Percentiles rank a stretch among this genome's conserved stretches.
phyloP scores from a whole-genome alignment of 805 yeast species.

The Candida vartiovaarae region DNA sequence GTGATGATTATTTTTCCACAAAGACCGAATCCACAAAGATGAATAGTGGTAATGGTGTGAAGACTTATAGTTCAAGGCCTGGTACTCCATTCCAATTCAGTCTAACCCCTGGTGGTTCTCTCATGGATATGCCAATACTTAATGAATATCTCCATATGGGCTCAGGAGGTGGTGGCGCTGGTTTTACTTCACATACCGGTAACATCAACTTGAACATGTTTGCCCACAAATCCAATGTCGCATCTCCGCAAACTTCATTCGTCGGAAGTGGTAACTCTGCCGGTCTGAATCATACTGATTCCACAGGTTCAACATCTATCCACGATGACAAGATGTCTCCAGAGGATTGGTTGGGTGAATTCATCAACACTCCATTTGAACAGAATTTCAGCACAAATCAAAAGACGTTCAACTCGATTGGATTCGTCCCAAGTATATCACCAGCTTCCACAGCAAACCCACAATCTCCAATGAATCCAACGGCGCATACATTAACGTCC shows the following conservation, averaged over 20 bases:
- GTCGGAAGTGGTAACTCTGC: slow-evolving; percentile 3
- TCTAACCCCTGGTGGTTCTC: slow-evolving; percentile 21
- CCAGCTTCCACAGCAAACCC: slow-evolving; percentile 7
- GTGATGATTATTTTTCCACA: slow-evolving; percentile 6
- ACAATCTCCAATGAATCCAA: not conserved
- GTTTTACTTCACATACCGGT: slow-evolving; percentile 21
- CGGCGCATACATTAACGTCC: not conserved
- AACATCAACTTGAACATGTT: slow-evolving; percentile 15
- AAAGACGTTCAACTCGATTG: slow-evolving; percentile 45
- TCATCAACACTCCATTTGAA: slow-evolving; percentile 60
- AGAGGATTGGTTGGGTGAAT: slow-evolving; percentile 65
- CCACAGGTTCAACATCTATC: slow-evolving; percentile 13
- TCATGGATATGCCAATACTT: slow-evolving; percentile 29
- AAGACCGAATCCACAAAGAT: not conserved
- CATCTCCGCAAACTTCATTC: slow-evolving; percentile 8
- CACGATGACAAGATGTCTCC: slow-evolving; percentile 22
- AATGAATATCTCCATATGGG: slow-evolving; percentile 35
- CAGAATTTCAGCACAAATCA: slow-evolving; percentile 41
- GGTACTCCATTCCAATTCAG: slow-evolving; percentile 20
- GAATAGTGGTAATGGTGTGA: not conserved
- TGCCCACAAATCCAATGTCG: slow-evolving; percentile 9
- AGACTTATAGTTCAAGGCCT: slow-evolving; percentile 1
- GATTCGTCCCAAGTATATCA: slow-evolving; percentile 33
- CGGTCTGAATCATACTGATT: slow-evolving; percentile 4
- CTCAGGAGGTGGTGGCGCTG: slow-evolving; percentile 35